These are phyloP conservation scores for Trametes elegans DNA, from an alignment of 768 basidiomycete genomes.

Conservation along the genomic window DNA sequence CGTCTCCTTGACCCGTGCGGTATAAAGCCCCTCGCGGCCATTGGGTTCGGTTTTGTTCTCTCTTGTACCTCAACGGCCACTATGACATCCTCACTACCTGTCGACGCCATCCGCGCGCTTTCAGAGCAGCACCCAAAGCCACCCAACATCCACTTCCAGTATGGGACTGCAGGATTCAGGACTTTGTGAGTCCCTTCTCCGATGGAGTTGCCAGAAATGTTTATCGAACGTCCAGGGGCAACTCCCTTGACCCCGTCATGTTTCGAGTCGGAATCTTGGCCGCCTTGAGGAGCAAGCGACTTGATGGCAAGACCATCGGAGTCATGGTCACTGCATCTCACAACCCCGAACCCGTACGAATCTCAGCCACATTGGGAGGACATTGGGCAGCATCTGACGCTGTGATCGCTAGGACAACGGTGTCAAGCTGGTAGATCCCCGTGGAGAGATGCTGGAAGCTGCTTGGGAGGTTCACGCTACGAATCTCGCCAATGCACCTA, in stretches of 20 bases:
- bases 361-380: background rate
- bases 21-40: conserved; percentile 1
- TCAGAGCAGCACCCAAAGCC: conserved; percentile 72
- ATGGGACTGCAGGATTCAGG: conserved; percentile 95
- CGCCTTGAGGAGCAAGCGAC: conserved; percentile 83
- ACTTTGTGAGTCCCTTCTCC: conserved; percentile 60
- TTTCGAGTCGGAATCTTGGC: conserved; percentile 93
- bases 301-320: conserved; percentile 90
- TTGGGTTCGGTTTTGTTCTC: background rate
- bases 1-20: background rate
- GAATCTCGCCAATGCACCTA: conserved; percentile 76
- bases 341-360: conserved; percentile 87
- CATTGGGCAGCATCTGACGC: too few relatives aligned
- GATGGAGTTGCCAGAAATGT: conserved; percentile 4
- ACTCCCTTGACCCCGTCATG: conserved; percentile 81
- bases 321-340: conserved; percentile 99
- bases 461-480: conserved; percentile 93
- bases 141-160: conserved; percentile 66
- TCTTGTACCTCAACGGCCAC: background rate
- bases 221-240: conserved; percentile 46
- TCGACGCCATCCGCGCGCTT: conserved; percentile 46
- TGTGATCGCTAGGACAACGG: conserved; percentile 79
- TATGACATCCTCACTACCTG: conserved; percentile 28
- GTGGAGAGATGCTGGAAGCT: conserved; percentile 94
- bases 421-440: conserved; percentile 96